Percentiles rank a stretch among this genome's conserved stretches.
Evolutionary conservation across 1,139 yeast species (phyloP).

Genomic region (Candida sanyaensis): DNA sequence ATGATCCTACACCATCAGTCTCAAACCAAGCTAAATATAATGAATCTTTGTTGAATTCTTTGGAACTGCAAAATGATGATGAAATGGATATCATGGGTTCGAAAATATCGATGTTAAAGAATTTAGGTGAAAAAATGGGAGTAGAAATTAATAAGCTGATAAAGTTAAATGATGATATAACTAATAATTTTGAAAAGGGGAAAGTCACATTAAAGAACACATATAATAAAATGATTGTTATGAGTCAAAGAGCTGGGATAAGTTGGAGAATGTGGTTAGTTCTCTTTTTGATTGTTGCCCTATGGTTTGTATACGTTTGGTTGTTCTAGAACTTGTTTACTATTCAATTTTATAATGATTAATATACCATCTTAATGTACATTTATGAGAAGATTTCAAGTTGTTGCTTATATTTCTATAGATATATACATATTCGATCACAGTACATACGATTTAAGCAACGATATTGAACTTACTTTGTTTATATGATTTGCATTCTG

Average conservation of each 20-base stretch:
- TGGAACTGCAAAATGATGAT: conserved; percentile 85
- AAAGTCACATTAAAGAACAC: conserved; percentile 60
- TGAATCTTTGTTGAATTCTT: conserved; percentile 62
- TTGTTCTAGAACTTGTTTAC: conserved; percentile 32
- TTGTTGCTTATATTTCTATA: not conserved
- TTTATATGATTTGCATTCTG: conserved; percentile 4
- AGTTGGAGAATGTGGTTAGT: conserved; percentile 78
- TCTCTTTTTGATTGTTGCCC: conserved; percentile 60
- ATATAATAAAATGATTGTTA: conserved; percentile 69
- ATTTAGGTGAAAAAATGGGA: conserved; percentile 76
- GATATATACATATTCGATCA: not conserved
- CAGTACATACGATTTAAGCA: conserved; percentile 10
- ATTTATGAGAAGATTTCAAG: not conserved
- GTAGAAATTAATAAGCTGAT: conserved; percentile 79
- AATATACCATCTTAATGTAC: not conserved
- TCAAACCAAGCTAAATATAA: conserved; percentile 41
- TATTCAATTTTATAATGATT: not conserved
- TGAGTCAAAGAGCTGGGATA: conserved; percentile 84
- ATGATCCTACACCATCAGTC: conserved; percentile 37
- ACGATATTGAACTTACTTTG: conserved; percentile 1
- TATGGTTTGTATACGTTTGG: conserved; percentile 88
- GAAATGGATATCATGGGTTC: conserved; percentile 70
- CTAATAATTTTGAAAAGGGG: conserved; percentile 46
- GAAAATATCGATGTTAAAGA: conserved; percentile 71
- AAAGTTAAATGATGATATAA: conserved; percentile 58